A percentile compares a stretch with the other conserved stretches of the same genome.
Evolutionary conservation across 176 grass and related monocot species (phyloP).

Genomic region (Oryza rufipogon): DNA sequence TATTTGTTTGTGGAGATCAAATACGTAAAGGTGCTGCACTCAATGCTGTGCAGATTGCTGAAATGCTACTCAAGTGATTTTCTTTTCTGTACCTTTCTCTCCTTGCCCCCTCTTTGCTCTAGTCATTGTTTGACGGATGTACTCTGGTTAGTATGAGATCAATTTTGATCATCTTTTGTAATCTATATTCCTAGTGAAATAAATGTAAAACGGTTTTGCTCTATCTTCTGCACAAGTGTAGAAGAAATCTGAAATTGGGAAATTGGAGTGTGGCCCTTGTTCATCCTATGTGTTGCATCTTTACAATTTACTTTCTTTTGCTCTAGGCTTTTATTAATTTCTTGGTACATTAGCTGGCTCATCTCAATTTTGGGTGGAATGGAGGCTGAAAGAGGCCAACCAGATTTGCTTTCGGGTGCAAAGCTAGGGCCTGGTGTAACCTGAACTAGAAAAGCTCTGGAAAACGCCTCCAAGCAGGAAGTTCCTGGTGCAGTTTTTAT

Average conservation of each 20-base stretch:
- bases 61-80: slow-evolving; percentile 73
- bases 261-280: not conserved
- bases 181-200: slow-evolving; percentile 30
- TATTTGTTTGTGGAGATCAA: slow-evolving; percentile 98
- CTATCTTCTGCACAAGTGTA: slow-evolving; percentile 31
- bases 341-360: not conserved
- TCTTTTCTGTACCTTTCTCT: slow-evolving; percentile 9
- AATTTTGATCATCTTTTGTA: slow-evolving; percentile 41
- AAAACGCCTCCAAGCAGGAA: not conserved
- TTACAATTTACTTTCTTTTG: not conserved
- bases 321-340: not conserved
- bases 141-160: slow-evolving; percentile 13
- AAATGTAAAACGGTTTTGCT: not conserved
- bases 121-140: slow-evolving; percentile 7
- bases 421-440: slow-evolving; percentile 23
- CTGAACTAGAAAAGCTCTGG: not conserved
- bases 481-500: not conserved
- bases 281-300: not conserved
- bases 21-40: slow-evolving; percentile 98
- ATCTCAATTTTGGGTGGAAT: slow-evolving; percentile 18
- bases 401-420: not conserved
- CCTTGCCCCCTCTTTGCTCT: not conserved
- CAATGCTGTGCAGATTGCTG: slow-evolving; percentile 95
- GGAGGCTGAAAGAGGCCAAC: not conserved
- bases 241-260: not conserved